These are phyloP conservation scores for Blastocystis sp. DNA, from an alignment of 352 stramenopile species.

Conservation along the genomic window DNA sequence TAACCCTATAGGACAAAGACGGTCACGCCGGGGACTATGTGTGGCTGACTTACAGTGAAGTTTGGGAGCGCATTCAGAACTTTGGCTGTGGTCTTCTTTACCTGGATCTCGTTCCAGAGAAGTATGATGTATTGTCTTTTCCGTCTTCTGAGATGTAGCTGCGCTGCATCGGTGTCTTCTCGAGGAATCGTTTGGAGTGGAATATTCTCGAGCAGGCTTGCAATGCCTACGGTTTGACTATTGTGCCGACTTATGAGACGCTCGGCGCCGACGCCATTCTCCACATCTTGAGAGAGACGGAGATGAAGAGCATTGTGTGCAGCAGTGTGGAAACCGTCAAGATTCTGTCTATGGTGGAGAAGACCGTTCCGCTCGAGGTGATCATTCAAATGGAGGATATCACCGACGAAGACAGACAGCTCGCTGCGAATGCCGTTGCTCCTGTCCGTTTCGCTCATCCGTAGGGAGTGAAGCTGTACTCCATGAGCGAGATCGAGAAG, in stretches of 20 bases:
- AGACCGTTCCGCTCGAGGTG: constrained; percentile 18
- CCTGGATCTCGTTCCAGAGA: constrained; percentile 50
- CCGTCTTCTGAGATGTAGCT: not conserved
- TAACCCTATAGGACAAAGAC: constrained; percentile 18
- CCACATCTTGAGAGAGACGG: constrained; percentile 34
- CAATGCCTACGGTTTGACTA: constrained; percentile 45
- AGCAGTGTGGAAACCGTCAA: constrained; percentile 35
- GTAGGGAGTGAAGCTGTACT: constrained; percentile 27
- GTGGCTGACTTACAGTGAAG: constrained; percentile 33
- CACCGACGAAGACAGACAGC: constrained; percentile 32
- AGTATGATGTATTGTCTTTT: not conserved
- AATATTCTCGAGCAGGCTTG: constrained; percentile 32
- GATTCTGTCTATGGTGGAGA: constrained; percentile 29
- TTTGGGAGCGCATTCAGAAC: constrained; percentile 67
- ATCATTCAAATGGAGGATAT: constrained; percentile 70
- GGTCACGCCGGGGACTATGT: constrained; percentile 38
- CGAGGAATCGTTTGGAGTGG: constrained; percentile 55
- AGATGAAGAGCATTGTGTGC: constrained; percentile 64
- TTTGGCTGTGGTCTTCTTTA: constrained; percentile 55
- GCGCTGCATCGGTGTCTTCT: constrained; percentile 22
- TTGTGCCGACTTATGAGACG: constrained; percentile 60
- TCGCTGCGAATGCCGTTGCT: constrained; percentile 9
- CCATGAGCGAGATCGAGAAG: constrained; percentile 69
- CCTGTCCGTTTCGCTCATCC: not conserved
- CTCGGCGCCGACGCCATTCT: constrained; percentile 50